Conservation (phyloP, 2,329 filamentous ascomycete species). For the Colletotrichum siamense region DNA sequence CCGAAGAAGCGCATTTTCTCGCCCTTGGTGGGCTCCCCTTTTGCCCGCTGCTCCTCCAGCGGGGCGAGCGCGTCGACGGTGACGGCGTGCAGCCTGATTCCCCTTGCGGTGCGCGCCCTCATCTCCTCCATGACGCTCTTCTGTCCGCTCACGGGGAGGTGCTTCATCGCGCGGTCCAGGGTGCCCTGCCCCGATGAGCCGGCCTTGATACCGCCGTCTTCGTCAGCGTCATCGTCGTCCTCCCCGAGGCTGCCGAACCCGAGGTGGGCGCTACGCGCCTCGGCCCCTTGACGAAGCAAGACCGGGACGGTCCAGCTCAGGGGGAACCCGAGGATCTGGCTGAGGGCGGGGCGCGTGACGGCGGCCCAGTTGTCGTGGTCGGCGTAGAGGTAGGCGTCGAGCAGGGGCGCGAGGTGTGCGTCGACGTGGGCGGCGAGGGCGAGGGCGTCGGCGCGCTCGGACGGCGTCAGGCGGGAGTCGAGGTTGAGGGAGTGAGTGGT, state of each 20-base stretch:
- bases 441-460: conserved; percentile 50
- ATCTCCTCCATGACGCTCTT: conserved; percentile 67
- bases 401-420: conserved; percentile 75
- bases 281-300: conserved; percentile 72
- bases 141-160: conserved; percentile 41
- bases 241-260: conserved; percentile 73
- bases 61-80: conserved; percentile 75
- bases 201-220: conserved; percentile 33
- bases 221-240: conserved; percentile 44
- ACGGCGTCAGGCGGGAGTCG: conserved; percentile 43
- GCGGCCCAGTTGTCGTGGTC: conserved; percentile 86
- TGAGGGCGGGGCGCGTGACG: conserved; percentile 81
- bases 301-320: conserved; percentile 87
- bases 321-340: conserved; percentile 80
- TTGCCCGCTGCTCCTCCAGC: conserved; percentile 60
- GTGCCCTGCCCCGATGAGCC: not conserved
- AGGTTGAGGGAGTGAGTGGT: conserved; percentile 37
- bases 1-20: conserved; percentile 33
- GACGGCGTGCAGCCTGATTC: conserved; percentile 78
- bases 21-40: conserved; percentile 28
- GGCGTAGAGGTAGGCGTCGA: conserved; percentile 89
- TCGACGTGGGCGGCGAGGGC: conserved; percentile 74
- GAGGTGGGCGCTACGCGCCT: conserved; percentile 71
- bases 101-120: conserved; percentile 72
- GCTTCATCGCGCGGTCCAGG: conserved; percentile 30